A percentile compares a stretch with the other conserved stretches of the same genome.
phyloP scores from a whole-genome alignment of 1,284 basidiomycete species.

The Cryptococcus floricola region DNA sequence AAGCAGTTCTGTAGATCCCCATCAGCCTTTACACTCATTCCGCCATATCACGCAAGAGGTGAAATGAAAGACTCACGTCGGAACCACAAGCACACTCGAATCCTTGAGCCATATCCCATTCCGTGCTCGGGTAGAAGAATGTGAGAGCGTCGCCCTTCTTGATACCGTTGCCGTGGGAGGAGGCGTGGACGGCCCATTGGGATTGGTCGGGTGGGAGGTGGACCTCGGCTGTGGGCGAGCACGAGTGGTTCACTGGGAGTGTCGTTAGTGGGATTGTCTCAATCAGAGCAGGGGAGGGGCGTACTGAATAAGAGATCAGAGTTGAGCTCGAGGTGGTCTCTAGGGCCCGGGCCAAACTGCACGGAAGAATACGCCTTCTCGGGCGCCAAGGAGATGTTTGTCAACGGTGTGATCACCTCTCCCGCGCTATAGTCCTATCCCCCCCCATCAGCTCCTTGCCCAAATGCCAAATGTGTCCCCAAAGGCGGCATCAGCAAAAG shows the following conservation, averaged over 20 bases:
- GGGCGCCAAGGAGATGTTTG: conserved; percentile 37
- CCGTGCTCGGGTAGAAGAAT: conserved; percentile 66
- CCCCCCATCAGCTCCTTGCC: neutral
- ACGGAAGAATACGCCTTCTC: conserved; percentile 50
- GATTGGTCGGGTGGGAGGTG: conserved; percentile 53
- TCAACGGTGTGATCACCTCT: conserved; percentile 31
- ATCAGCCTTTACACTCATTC: neutral
- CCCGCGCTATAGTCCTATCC: conserved; percentile 13
- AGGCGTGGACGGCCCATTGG: conserved; percentile 52
- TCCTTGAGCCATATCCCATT: conserved; percentile 67
- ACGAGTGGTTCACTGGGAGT: conserved; percentile 61
- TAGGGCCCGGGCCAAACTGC: conserved; percentile 49
- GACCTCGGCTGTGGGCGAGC: conserved; percentile 60
- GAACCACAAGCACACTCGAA: conserved; percentile 59
- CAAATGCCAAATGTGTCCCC: neutral
- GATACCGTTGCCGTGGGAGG: conserved; percentile 29
- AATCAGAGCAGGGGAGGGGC: neutral
- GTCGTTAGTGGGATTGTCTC: neutral
- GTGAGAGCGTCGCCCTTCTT: conserved; percentile 52
- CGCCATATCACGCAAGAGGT: neutral
- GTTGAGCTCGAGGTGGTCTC: conserved; percentile 61
- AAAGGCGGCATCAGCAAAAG: neutral
- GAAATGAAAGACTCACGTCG: conserved; percentile 30
- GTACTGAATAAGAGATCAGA: conserved; percentile 60
- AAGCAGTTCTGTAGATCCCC: conserved; percentile 44